Conservation (phyloP, 768 basidiomycete genomes). For the Asterophora parasitica region DNA sequence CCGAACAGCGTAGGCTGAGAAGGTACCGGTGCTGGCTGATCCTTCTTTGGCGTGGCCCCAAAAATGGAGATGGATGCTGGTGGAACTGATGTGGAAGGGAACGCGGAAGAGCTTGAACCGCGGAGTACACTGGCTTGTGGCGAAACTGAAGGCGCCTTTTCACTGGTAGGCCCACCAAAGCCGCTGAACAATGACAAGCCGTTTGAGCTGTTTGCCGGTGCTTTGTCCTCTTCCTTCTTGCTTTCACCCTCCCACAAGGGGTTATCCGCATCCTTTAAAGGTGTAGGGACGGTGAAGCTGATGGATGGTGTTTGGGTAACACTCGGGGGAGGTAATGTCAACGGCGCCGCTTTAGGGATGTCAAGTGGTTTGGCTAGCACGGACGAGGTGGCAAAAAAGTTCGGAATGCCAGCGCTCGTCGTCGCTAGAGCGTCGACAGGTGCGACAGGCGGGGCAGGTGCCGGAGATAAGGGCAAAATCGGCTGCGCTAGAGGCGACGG, state of each 20-base stretch:
- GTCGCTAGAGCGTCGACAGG: not conserved
- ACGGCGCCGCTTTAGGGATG: slow-evolving; percentile 21
- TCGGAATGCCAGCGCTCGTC: slow-evolving; percentile 36
- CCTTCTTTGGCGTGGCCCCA: not conserved
- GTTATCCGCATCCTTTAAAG: slow-evolving; percentile 37
- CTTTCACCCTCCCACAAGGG: slow-evolving; percentile 41
- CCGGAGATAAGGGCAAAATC: not conserved
- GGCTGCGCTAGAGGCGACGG: not conserved
- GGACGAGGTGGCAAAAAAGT: slow-evolving; percentile 60
- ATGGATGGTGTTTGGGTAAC: not conserved
- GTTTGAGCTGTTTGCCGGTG: slow-evolving; percentile 6
- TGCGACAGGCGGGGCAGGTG: not conserved
- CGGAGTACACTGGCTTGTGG: not conserved
- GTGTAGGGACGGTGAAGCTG: slow-evolving; percentile 11
- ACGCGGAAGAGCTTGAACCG: not conserved
- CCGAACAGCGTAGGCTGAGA: not conserved
- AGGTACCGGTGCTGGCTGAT: not conserved
- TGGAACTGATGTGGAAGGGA: not conserved
- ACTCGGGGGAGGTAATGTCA: slow-evolving; percentile 17
- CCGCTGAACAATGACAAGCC: slow-evolving; percentile 11
- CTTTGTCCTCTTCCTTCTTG: slow-evolving; percentile 12
- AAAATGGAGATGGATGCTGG: not conserved
- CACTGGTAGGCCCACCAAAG: slow-evolving; percentile 1
- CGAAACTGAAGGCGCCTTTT: not conserved
- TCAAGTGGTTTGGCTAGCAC: slow-evolving; percentile 37